Percentiles rank a stretch among this genome's conserved stretches.
phyloP scores from a whole-genome alignment of 805 yeast genomes.

The Candida chauliodis region DNA sequence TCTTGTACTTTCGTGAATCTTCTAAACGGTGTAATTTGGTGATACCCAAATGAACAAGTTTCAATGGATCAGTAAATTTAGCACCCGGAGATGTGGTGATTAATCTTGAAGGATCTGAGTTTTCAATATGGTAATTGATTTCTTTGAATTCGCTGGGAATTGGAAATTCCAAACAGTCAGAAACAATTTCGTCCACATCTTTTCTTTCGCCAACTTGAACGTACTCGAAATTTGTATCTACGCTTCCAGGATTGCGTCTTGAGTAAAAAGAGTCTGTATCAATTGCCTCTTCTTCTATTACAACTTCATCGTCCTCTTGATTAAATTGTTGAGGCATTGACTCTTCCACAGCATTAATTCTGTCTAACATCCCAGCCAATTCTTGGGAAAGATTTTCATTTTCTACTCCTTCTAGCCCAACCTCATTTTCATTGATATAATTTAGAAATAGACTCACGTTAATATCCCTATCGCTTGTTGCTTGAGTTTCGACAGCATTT shows the following conservation, averaged over 20 bases:
- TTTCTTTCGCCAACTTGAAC: neutral
- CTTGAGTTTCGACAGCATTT: no score
- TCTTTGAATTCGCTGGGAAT: neutral
- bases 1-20: slow-evolving; percentile 36
- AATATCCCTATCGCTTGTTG: slow-evolving; percentile 7
- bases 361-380: neutral
- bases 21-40: slow-evolving; percentile 18
- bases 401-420: slow-evolving; percentile 1
- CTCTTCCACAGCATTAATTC: neutral
- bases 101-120: slow-evolving; percentile 12
- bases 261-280: slow-evolving; percentile 17
- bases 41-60: slow-evolving; percentile 21
- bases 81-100: slow-evolving; percentile 30
- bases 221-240: slow-evolving; percentile 4
- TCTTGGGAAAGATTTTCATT: no score
- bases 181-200: neutral
- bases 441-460: slow-evolving; percentile 5
- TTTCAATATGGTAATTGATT: slow-evolving; percentile 4
- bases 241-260: neutral
- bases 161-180: slow-evolving; percentile 3
- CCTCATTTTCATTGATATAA: slow-evolving; percentile 8
- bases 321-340: slow-evolving; percentile 3
- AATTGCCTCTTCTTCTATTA: slow-evolving; percentile 5
- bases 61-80: slow-evolving; percentile 32
- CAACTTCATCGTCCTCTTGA: neutral